These are phyloP conservation scores for Aspergillus heteromorphus DNA, from an alignment of 495 filamentous ascomycete genomes.

Conservation along the genomic window DNA sequence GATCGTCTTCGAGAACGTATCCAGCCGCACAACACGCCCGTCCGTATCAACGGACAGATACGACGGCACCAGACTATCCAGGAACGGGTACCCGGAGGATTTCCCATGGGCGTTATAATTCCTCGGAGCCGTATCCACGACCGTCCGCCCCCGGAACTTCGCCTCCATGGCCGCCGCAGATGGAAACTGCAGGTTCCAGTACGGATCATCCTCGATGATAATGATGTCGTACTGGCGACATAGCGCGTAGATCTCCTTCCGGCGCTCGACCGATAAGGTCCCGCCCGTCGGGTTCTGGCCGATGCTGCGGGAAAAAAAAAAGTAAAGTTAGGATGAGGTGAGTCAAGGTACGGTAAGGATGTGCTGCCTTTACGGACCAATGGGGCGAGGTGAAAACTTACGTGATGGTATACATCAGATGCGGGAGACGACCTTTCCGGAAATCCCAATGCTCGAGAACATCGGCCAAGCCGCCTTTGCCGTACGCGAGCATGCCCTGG, in stretches of 20 bases:
- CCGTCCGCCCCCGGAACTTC: slow-evolving; percentile 26
- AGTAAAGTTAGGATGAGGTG: slow-evolving; percentile 5
- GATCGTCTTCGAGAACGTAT: slow-evolving; percentile 79
- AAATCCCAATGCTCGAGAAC: slow-evolving; percentile 78
- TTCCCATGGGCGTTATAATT: slow-evolving; percentile 45
- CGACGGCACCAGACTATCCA: slow-evolving; percentile 79
- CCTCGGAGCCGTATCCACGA: background rate
- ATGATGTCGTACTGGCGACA: slow-evolving; percentile 84
- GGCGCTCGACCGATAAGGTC: slow-evolving; percentile 61
- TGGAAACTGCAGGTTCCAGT: slow-evolving; percentile 91
- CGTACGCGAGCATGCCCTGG: slow-evolving; percentile 64
- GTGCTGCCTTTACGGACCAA: too few relatives aligned
- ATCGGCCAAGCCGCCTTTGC: slow-evolving; percentile 68
- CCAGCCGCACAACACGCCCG: slow-evolving; percentile 80
- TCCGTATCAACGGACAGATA: slow-evolving; percentile 72
- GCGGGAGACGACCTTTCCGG: slow-evolving; percentile 64
- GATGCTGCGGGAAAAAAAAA: slow-evolving; percentile 47
- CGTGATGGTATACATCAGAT: slow-evolving; percentile 88
- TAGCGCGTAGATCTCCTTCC: slow-evolving; percentile 71
- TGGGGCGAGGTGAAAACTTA: slow-evolving; percentile 48
- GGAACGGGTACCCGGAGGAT: slow-evolving; percentile 68
- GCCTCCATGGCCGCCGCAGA: slow-evolving; percentile 47
- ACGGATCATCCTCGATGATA: slow-evolving; percentile 92
- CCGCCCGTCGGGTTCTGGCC: slow-evolving; percentile 89
- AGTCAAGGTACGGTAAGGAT: too few relatives aligned